phyloP scores from a whole-genome alignment of 805 yeast species.

The fission yeast (Schizosaccharomyces pombe) region DNA sequence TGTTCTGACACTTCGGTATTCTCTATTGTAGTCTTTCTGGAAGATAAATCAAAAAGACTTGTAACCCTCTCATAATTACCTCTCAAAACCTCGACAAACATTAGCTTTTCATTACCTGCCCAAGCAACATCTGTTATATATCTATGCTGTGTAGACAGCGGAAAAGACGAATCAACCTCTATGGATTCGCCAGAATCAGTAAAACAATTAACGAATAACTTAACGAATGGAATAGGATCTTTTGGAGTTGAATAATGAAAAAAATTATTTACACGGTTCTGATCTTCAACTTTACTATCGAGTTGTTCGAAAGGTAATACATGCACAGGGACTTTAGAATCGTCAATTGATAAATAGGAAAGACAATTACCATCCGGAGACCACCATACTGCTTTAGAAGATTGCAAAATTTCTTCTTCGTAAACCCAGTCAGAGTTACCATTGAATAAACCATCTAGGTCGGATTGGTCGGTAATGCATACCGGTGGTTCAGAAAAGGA shows the following conservation, averaged over 20 bases:
- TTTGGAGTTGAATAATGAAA: constrained; percentile 63
- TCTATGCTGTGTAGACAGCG: too few relatives aligned
- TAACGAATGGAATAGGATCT: constrained; percentile 43
- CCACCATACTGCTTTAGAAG: constrained; percentile 68
- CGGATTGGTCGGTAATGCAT: constrained; percentile 45
- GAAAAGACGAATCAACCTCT: too few relatives aligned
- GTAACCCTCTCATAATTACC: background rate
- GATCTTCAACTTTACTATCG: too few relatives aligned
- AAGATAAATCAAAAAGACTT: background rate
- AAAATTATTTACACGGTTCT: too few relatives aligned
- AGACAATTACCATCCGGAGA: constrained; percentile 46
- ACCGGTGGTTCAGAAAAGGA: background rate
- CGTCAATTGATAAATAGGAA: constrained; percentile 45
- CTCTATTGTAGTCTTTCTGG: background rate
- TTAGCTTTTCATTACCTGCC: constrained; percentile 25
- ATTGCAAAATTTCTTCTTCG: constrained; percentile 65
- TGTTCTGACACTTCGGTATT: background rate
- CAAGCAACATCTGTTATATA: constrained; percentile 48
- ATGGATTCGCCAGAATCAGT: too few relatives aligned
- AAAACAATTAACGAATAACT: constrained; percentile 25
- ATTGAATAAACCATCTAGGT: constrained; percentile 37
- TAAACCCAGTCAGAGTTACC: constrained; percentile 91
- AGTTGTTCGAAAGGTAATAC: constrained; percentile 40
- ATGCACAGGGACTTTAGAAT: constrained; percentile 46
- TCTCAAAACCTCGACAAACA: background rate